Conservation (phyloP, 2,329 filamentous ascomycete species). For the Ophiostoma novo-ulmi region DNA sequence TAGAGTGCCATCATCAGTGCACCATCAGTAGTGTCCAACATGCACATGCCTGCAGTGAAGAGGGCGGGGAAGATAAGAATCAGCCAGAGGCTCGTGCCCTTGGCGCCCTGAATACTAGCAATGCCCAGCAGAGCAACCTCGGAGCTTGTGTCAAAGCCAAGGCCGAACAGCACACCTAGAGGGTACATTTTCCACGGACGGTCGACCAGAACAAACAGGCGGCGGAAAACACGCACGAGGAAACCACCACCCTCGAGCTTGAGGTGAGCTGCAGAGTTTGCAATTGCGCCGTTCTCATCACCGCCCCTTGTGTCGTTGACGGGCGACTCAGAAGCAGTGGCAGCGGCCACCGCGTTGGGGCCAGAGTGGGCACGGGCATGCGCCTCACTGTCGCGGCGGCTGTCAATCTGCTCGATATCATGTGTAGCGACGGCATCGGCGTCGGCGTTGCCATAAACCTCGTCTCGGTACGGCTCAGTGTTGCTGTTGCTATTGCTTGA, state of each 20-base stretch:
- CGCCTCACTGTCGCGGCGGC: neutral
- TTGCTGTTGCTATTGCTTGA: neutral
- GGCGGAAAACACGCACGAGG: constrained; percentile 64
- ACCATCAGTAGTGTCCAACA: constrained; percentile 87
- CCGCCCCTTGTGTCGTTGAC: neutral
- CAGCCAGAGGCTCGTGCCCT: constrained; percentile 87
- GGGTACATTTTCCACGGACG: constrained; percentile 95
- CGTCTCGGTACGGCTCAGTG: constrained; percentile 9
- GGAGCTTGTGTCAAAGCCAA: constrained; percentile 93
- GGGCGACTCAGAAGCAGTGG: constrained; percentile 20
- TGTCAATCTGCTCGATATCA: constrained; percentile 19
- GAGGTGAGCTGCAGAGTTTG: constrained; percentile 45
- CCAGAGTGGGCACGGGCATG: neutral
- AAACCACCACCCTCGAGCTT: constrained; percentile 73
- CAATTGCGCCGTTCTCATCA: constrained; percentile 20
- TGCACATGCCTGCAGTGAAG: constrained; percentile 93
- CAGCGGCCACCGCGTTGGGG: constrained; percentile 18
- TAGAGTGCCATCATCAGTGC: constrained; percentile 95
- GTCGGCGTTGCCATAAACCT: neutral
- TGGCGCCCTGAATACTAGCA: constrained; percentile 75
- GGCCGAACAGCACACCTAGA: constrained; percentile 77
- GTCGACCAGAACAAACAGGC: constrained; percentile 68
- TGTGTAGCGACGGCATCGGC: constrained; percentile 23
- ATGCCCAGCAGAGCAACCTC: constrained; percentile 91
- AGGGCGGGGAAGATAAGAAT: constrained; percentile 87